phyloP scores from a whole-genome alignment of 805 yeast species.

The Candida peoriensis region DNA sequence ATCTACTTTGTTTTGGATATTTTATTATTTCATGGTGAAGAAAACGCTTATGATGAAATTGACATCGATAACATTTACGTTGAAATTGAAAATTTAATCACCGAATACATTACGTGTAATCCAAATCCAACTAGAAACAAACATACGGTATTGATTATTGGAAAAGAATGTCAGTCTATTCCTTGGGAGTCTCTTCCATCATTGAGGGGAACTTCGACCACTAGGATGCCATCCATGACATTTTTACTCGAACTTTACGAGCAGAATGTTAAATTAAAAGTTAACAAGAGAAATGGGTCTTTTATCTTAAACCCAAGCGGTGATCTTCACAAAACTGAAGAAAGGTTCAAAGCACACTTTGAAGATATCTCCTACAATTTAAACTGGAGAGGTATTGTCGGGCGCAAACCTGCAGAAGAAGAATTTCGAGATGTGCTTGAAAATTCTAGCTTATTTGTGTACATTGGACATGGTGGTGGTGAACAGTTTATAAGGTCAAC shows the following conservation, averaged over 20 bases:
- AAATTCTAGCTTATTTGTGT: conserved; percentile 51
- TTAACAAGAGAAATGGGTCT: conserved; percentile 34
- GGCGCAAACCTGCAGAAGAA: conserved; percentile 52
- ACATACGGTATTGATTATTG: conserved; percentile 69
- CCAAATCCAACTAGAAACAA: conserved; percentile 16
- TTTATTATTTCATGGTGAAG: conserved; percentile 57
- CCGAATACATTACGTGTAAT: conserved; percentile 22
- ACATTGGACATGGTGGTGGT: conserved; percentile 97
- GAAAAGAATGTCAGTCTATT: conserved; percentile 56
- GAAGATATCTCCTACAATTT: conserved; percentile 19
- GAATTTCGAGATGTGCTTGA: conserved; percentile 41
- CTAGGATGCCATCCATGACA: conserved; percentile 69
- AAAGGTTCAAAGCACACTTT: conserved; percentile 44
- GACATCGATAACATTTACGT: conserved; percentile 51
- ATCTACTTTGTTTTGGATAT: conserved; percentile 58
- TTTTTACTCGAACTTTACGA: conserved; percentile 36
- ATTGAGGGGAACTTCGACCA: conserved; percentile 48
- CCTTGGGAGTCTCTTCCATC: conserved; percentile 89
- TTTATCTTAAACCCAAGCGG: conserved; percentile 79
- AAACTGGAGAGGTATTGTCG: conserved; percentile 51
- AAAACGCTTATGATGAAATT: conserved; percentile 59
- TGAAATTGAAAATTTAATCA: conserved; percentile 45
- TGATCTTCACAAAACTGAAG: conserved; percentile 68
- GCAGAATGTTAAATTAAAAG: conserved; percentile 13
- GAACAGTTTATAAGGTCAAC: conserved; percentile 67